Evolutionary conservation across 345 rosid species (phyloP).

Genomic region (Abelmoschus esculentus): DNA sequence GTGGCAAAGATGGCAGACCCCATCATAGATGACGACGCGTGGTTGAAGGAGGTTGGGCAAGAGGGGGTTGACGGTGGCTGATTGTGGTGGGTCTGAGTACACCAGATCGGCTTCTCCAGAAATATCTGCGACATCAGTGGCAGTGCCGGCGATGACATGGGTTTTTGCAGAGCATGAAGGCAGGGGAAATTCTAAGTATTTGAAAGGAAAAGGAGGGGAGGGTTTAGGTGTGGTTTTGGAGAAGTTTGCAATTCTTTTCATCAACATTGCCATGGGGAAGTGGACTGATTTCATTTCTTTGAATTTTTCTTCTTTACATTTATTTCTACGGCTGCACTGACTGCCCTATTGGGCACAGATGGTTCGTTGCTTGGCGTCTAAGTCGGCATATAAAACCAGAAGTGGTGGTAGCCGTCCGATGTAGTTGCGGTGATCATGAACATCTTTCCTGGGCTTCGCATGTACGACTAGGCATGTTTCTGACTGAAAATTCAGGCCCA

Average conservation of each 20-base stretch:
- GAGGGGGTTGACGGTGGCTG: conserved; percentile 29
- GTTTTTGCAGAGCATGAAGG: conserved; percentile 6
- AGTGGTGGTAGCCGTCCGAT: not conserved
- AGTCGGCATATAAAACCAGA: conserved; percentile 10
- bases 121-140: conserved; percentile 30
- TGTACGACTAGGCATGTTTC: not conserved
- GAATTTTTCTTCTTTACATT: too few species aligned
- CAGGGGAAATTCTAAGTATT: conserved; percentile 7
- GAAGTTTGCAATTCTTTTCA: not conserved
- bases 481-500: too few species aligned
- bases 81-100: conserved; percentile 21
- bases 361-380: conserved; percentile 15
- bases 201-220: conserved; percentile 7
- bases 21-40: conserved; percentile 84
- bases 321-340: too few species aligned
- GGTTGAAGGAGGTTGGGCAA: conserved; percentile 66
- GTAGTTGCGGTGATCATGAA: not conserved
- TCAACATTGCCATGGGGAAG: conserved; percentile 5
- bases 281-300: too few species aligned
- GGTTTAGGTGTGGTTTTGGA: not conserved
- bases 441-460: not conserved
- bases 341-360: too few species aligned
- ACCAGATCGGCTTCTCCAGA: conserved; percentile 26
- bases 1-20: conserved; percentile 97
- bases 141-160: conserved; percentile 17